These are phyloP conservation scores for Syncephalastrum racemosum DNA, from an alignment of 371 early-diverging fungal species.

Conservation along the genomic window DNA sequence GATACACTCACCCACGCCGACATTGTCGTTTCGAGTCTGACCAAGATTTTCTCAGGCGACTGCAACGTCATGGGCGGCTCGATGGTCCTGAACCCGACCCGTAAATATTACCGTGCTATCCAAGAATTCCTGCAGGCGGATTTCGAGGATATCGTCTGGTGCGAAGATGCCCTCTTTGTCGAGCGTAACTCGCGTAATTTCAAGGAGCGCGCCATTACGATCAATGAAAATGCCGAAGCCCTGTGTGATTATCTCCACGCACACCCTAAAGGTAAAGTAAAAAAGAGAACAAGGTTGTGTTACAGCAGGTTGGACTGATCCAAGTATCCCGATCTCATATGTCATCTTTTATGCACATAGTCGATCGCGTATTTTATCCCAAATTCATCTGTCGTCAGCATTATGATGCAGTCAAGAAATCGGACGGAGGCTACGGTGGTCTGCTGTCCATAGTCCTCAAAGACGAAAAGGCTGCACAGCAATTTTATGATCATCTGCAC, in stretches of 20 bases:
- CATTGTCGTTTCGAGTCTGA: constrained; percentile 88
- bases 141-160: constrained; percentile 87
- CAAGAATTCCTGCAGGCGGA: constrained; percentile 48
- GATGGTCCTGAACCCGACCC: constrained; percentile 83
- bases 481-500: constrained; percentile 81
- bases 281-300: background rate
- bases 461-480: constrained; percentile 54
- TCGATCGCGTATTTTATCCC: constrained; percentile 79
- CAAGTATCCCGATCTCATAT: background rate
- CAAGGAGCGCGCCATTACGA: constrained; percentile 63
- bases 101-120: constrained; percentile 55
- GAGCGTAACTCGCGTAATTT: constrained; percentile 94
- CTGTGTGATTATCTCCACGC: constrained; percentile 69
- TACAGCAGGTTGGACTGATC: background rate
- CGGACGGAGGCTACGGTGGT: constrained; percentile 83
- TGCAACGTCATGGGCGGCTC: constrained; percentile 98
- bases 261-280: constrained; percentile 61
- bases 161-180: constrained; percentile 90
- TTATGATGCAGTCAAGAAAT: constrained; percentile 63
- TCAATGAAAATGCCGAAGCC: constrained; percentile 81
- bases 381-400: constrained; percentile 70
- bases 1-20: constrained; percentile 78
- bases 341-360: constrained; percentile 36
- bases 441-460: constrained; percentile 82
- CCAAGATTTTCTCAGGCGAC: constrained; percentile 94